These are phyloP conservation scores for Candida sithepensis DNA, from an alignment of 805 yeast genomes.

Conservation along the genomic window DNA sequence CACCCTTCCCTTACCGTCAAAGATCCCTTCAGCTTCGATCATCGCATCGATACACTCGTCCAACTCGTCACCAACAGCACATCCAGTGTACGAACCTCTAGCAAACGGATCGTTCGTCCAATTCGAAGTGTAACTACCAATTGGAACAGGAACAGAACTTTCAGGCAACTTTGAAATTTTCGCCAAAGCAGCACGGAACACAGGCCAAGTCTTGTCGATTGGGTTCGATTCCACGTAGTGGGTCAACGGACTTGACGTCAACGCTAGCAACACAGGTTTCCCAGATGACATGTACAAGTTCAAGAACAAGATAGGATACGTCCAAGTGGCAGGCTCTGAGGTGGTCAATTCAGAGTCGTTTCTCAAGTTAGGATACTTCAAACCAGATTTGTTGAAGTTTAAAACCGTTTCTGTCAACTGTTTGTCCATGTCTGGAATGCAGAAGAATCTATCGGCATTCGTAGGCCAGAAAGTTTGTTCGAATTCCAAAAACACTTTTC, in stretches of 20 bases:
- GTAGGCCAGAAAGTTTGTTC: constrained; percentile 44
- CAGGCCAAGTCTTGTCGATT: constrained; percentile 41
- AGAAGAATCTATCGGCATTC: constrained; percentile 30
- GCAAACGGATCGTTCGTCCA: constrained; percentile 53
- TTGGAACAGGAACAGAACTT: constrained; percentile 24
- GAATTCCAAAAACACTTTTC: constrained; percentile 46
- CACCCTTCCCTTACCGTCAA: constrained; percentile 35
- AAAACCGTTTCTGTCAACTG: constrained; percentile 15
- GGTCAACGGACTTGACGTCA: constrained; percentile 49
- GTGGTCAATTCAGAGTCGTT: constrained; percentile 7
- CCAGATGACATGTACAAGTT: constrained; percentile 27
- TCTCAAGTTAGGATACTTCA: constrained; percentile 3
- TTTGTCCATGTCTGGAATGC: constrained; percentile 28
- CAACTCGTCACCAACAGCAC: constrained; percentile 26
- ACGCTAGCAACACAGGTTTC: constrained; percentile 39
- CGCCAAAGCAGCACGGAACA: constrained; percentile 40
- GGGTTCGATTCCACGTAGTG: constrained; percentile 40
- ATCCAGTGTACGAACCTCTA: constrained; percentile 42
- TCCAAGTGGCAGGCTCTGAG: constrained; percentile 24
- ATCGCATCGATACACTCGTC: constrained; percentile 35
- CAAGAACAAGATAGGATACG: constrained; percentile 28
- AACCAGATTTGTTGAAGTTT: constrained; percentile 1
- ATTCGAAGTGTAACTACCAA: constrained; percentile 29
- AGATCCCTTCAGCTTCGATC: constrained; percentile 37
- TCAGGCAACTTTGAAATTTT: constrained; percentile 23